A percentile compares a stretch with the other conserved stretches of the same genome.
Evolutionary conservation across 2,329 filamentous ascomycete species (phyloP).

Genomic region (Apiospora arundinis): DNA sequence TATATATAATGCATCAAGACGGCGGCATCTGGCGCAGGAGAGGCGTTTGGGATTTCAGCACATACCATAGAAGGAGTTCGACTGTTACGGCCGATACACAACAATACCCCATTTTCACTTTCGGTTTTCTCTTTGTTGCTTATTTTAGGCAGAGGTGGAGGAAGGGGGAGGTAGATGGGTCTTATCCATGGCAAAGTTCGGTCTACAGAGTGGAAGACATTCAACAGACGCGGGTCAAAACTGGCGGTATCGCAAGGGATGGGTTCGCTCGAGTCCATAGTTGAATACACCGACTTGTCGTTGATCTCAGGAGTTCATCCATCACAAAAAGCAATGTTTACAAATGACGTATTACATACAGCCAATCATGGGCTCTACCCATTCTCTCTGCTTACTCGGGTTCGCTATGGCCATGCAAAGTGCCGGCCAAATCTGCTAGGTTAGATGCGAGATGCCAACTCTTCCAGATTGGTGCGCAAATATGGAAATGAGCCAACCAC

Average conservation of each 20-base stretch:
- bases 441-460: neutral
- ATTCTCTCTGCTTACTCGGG: neutral
- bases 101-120: conserved; percentile 1
- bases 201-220: neutral
- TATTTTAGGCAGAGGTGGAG: neutral
- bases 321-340: neutral
- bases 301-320: neutral
- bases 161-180: neutral
- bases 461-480: neutral
- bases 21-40: neutral
- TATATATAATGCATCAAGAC: neutral
- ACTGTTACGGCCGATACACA: neutral
- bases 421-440: neutral
- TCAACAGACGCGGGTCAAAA: neutral
- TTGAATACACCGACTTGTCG: neutral
- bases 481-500: neutral
- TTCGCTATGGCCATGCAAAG: neutral
- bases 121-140: neutral
- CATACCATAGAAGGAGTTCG: conserved; percentile 2
- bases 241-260: neutral
- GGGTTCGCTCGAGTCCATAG: neutral
- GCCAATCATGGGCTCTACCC: neutral
- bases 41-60: conserved; percentile 11
- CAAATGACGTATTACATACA: neutral
- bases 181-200: neutral